Evolutionary conservation across 805 yeast genomes (phyloP).

Genomic region (Scheffersomyces spartinae): DNA sequence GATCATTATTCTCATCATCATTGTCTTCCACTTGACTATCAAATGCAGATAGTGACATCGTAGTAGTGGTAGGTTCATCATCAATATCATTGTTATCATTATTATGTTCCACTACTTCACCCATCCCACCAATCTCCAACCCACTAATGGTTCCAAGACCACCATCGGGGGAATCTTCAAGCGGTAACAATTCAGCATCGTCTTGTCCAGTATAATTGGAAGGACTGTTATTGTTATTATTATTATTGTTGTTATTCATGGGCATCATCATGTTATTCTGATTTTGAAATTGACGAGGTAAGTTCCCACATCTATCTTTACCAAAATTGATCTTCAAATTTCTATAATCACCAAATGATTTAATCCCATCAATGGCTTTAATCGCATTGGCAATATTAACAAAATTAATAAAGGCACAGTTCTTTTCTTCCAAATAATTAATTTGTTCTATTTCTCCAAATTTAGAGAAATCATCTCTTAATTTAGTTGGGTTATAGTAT

Average conservation of each 20-base stretch:
- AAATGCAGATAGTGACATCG: constrained; percentile 1
- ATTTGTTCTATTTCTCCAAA: constrained; percentile 95
- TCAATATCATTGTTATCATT: no score
- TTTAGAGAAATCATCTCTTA: constrained; percentile 62
- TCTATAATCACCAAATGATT: constrained; percentile 57
- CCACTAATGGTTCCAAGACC: no score
- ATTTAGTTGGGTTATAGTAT: constrained; percentile 42
- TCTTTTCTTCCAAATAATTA: constrained; percentile 70
- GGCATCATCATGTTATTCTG: no score
- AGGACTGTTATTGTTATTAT: constrained; percentile 4
- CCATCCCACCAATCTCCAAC: no score
- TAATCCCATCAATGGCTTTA: constrained; percentile 84
- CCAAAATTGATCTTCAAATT: constrained; percentile 81
- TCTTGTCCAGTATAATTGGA: no score
- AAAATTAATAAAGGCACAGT: constrained; percentile 86
- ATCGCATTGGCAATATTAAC: constrained; percentile 87
- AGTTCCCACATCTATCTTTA: constrained; percentile 89
- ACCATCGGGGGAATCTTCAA: no score
- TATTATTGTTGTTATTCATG: constrained; percentile 1
- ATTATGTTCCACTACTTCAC: no score
- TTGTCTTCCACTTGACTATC: constrained; percentile 4
- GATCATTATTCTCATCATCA: no score
- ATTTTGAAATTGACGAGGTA: constrained; percentile 64
- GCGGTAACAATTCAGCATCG: no score
- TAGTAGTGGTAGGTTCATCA: no score